These are phyloP conservation scores for Aureobasidium uvarum DNA, from an alignment of 2,329 filamentous ascomycete species.

Conservation along the genomic window DNA sequence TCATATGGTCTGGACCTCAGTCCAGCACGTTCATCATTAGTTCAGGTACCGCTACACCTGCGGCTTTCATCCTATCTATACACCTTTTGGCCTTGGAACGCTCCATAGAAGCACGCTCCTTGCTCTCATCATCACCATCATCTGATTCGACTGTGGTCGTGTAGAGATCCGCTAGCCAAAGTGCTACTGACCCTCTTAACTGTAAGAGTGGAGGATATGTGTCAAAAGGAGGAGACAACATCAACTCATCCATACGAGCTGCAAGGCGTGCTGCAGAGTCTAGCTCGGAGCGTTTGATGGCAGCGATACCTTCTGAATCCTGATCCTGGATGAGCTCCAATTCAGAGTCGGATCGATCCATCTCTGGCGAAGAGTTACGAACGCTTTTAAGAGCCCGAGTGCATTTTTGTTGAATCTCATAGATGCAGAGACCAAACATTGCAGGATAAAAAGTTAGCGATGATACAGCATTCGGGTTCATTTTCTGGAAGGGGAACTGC, in stretches of 20 bases:
- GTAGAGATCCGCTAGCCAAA: conserved; percentile 71
- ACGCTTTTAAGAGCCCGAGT: conserved; percentile 49
- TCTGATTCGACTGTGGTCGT: background rate
- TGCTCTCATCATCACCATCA: conserved; percentile 7
- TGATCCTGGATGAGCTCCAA: conserved; percentile 27
- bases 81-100: conserved; percentile 6
- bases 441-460: conserved; percentile 78
- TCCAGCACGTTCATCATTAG: background rate
- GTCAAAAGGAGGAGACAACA: conserved; percentile 68
- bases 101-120: conserved; percentile 13
- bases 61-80: conserved; percentile 11
- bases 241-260: conserved; percentile 66
- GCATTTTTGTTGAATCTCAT: conserved; percentile 63
- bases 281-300: conserved; percentile 46
- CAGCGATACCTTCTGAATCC: conserved; percentile 14
- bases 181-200: conserved; percentile 68
- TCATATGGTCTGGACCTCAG: background rate
- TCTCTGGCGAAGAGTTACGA: background rate
- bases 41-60: background rate
- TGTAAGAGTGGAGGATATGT: conserved; percentile 65
- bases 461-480: conserved; percentile 58
- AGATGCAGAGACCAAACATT: conserved; percentile 78
- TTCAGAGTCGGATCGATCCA: conserved; percentile 30
- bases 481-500: conserved; percentile 68
- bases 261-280: conserved; percentile 62